Evolutionary conservation across 1,139 yeast genomes (phyloP).

Genomic region (Meyerozyma smithsonii): DNA sequence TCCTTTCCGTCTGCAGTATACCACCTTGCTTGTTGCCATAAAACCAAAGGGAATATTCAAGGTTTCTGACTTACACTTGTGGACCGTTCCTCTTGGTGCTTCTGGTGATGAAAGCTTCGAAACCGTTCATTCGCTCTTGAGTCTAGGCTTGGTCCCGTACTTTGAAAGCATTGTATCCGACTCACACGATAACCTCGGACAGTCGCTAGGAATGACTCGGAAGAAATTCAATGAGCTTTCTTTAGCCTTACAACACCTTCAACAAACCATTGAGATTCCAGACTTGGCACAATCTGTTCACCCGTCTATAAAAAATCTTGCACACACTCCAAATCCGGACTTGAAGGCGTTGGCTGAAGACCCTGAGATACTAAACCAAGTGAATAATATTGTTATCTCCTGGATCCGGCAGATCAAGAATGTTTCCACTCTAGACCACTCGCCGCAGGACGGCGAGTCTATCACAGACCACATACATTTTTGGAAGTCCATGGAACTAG

Average conservation of each 20-base stretch:
- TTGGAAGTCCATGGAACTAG: conserved; percentile 72
- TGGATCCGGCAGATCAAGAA: conserved; percentile 70
- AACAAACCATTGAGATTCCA: conserved; percentile 67
- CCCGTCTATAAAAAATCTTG: conserved; percentile 35
- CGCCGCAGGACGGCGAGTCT: conserved; percentile 55
- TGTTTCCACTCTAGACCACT: conserved; percentile 48
- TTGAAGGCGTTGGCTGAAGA: conserved; percentile 32
- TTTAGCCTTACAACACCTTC: conserved; percentile 62
- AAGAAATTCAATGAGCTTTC: conserved; percentile 70
- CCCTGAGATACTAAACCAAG: conserved; percentile 53
- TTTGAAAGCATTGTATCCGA: background rate
- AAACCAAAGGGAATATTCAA: background rate
- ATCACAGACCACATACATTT: conserved; percentile 66
- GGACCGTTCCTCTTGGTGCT: background rate
- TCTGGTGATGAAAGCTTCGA: background rate
- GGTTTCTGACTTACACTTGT: background rate
- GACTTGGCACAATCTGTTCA: conserved; percentile 53
- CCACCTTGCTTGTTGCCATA: background rate
- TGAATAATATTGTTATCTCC: conserved; percentile 62
- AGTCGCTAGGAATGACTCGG: conserved; percentile 11
- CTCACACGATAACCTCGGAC: background rate
- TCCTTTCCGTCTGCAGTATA: background rate
- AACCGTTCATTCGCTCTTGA: background rate
- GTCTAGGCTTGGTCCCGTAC: background rate
- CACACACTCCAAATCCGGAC: conserved; percentile 4